Percentiles rank a stretch among this genome's conserved stretches.
These are phyloP conservation scores for Chaetothyriales sp. DNA, from an alignment of 2,329 filamentous ascomycete genomes.

Conservation along the genomic window DNA sequence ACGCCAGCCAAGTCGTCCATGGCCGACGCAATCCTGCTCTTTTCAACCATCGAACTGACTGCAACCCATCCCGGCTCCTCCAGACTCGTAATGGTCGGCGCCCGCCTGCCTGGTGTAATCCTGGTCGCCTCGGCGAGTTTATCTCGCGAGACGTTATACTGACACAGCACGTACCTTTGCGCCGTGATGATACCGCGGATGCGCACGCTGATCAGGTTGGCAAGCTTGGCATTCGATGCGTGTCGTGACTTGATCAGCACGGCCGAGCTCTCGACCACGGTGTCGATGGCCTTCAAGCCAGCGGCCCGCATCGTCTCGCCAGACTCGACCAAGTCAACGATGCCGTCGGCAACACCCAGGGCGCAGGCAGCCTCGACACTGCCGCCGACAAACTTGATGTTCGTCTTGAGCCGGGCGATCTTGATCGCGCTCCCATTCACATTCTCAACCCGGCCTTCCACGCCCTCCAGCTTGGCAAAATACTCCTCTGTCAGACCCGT, in stretches of 20 bases:
- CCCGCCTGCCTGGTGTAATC: conserved; percentile 86
- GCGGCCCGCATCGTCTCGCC: conserved; percentile 97
- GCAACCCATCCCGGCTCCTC: conserved; percentile 87
- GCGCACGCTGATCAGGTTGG: conserved; percentile 70
- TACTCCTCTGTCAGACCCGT: conserved; percentile 69
- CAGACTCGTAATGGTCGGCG: conserved; percentile 76
- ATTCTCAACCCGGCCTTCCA: conserved; percentile 22
- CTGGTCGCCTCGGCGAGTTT: conserved; percentile 51
- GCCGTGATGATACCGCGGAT: conserved; percentile 92
- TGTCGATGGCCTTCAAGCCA: conserved; percentile 84
- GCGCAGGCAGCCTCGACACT: conserved; percentile 96
- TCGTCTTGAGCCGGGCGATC: conserved; percentile 53
- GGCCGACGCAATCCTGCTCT: conserved; percentile 65
- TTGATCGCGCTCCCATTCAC: conserved; percentile 22
- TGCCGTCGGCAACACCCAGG: conserved; percentile 86
- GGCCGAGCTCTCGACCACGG: conserved; percentile 73
- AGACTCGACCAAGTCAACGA: conserved; percentile 95
- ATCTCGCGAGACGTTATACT: conserved; percentile 75
- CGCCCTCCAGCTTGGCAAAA: conserved; percentile 60
- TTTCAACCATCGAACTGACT: conserved; percentile 85
- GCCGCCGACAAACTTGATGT: conserved; percentile 85
- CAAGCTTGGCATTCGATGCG: conserved; percentile 62
- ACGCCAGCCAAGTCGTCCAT: conserved; percentile 71
- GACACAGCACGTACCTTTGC: conserved; percentile 84
- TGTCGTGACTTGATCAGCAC: conserved; percentile 83